Conservation (phyloP, 2,329 filamentous ascomycete species). For the Beauveria brongniartii region DNA sequence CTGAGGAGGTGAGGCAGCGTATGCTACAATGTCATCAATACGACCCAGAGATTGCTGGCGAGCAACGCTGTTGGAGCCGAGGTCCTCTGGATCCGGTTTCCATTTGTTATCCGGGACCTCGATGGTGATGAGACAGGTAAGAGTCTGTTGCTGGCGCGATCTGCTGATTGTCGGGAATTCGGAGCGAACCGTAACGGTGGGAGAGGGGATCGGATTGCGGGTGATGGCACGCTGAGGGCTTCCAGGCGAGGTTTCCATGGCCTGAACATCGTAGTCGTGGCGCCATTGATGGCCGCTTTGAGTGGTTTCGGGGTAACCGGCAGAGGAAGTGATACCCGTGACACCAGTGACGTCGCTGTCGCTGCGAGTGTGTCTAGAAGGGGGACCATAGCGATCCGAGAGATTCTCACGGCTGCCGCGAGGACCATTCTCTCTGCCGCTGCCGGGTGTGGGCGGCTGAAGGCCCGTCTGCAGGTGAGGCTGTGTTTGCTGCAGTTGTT, state of each 20-base stretch:
- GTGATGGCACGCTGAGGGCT: constrained; percentile 59
- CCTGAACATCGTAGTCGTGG: constrained; percentile 92
- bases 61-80: constrained; percentile 45
- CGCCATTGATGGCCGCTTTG: constrained; percentile 62
- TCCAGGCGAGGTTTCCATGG: constrained; percentile 80
- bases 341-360: constrained; percentile 70
- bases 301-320: constrained; percentile 70
- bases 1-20: constrained; percentile 51
- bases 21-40: constrained; percentile 46
- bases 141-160: constrained; percentile 86
- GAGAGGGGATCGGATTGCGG: constrained; percentile 82
- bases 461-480: neutral
- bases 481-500: constrained; percentile 28
- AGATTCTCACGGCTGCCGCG: constrained; percentile 39
- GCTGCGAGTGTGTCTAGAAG: constrained; percentile 59
- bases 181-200: constrained; percentile 87
- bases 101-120: constrained; percentile 92
- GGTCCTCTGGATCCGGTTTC: constrained; percentile 75
- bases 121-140: constrained; percentile 89
- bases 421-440: constrained; percentile 28
- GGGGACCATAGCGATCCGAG: constrained; percentile 37
- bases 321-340: constrained; percentile 57
- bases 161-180: constrained; percentile 92
- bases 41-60: constrained; percentile 32
- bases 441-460: constrained; percentile 8